Evolutionary conservation across 352 stramenopile genomes (phyloP), one percentile per base, ranked within the genome.

Genomic region (Globisporangium ultimum): DNA sequence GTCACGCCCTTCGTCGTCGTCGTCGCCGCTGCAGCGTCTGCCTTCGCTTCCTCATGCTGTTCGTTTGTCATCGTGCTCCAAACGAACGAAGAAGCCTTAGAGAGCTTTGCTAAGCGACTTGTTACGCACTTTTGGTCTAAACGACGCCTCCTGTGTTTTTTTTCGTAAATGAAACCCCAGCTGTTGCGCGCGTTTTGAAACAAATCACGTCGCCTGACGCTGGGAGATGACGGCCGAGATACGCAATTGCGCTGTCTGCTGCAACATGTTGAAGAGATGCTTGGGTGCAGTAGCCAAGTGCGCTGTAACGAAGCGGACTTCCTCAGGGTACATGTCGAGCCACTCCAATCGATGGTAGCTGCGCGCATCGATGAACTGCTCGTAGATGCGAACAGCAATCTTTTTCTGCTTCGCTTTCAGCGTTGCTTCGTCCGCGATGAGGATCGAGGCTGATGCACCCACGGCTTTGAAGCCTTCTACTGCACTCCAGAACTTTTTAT

Each of bases 401-500:
- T 83, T 76, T 36, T 66, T 53, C 28, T 74, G 70, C 1, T 78
- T 74, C 50, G 61, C 45, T 15, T 60, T 24, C 11, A 70, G 57
- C 1, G 70, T 75, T 46, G 71, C 70, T 9, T 61, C 63, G 51
- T 83, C 74, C 32, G 87, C 43, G 3, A 87, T 47, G 15, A 84
- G 53, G 21, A 68, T 21, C 12, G 50, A 58, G 24, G 58, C 34
- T 0, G 63, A 67, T 14, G 42, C 72, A 8, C 76, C 76, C 28
- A 88, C 73, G 1, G 70, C 64, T 38, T 72, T 74, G 56, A 76
- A 88, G 0, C 78, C 76, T 66, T 88, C 76, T 2, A 88, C 69
- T 9, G 76, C 76, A 52, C 76, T 85, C 80, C 80, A 90, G 55
- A 90, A 90, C 52, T 74, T 77, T 58, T 67, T 72, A 52, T 80